These are phyloP conservation scores for Aspergillus mulundensis DNA, from an alignment of 495 filamentous ascomycete genomes.

Conservation along the genomic window DNA sequence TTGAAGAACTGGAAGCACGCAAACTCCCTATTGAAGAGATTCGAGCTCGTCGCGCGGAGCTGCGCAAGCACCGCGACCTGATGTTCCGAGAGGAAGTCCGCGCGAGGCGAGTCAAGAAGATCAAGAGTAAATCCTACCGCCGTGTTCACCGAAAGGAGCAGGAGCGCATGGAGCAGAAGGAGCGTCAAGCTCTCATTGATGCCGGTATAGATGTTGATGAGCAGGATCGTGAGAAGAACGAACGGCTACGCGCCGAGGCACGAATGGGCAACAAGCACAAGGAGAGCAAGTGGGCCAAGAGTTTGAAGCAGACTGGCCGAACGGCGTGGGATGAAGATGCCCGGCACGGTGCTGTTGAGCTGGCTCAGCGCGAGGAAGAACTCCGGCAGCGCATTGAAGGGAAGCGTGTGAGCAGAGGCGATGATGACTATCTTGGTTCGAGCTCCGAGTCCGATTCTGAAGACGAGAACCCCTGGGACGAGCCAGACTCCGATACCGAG, in stretches of 20 bases:
- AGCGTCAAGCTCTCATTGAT: conserved; percentile 61
- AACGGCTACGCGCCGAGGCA: conserved; percentile 77
- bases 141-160: conserved; percentile 86
- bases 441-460: conserved; percentile 49
- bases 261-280: conserved; percentile 84
- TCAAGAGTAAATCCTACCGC: conserved; percentile 92
- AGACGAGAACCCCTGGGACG: conserved; percentile 54
- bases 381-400: conserved; percentile 79
- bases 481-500: conserved; percentile 52
- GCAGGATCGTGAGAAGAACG: conserved; percentile 72
- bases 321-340: conserved; percentile 80
- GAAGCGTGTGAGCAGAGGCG: conserved; percentile 52
- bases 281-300: conserved; percentile 94
- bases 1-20: conserved; percentile 65
- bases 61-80: conserved; percentile 76
- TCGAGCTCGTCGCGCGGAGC: conserved; percentile 65
- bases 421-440: conserved; percentile 44
- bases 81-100: conserved; percentile 87
- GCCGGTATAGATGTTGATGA: conserved; percentile 68
- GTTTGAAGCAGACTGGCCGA: conserved; percentile 71
- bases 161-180: conserved; percentile 66
- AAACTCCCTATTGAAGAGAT: conserved; percentile 68
- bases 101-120: conserved; percentile 93
- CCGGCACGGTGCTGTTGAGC: conserved; percentile 69
- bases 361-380: conserved; percentile 82